These are phyloP conservation scores for Candida maesae DNA, from an alignment of 805 yeast species.

Conservation along the genomic window DNA sequence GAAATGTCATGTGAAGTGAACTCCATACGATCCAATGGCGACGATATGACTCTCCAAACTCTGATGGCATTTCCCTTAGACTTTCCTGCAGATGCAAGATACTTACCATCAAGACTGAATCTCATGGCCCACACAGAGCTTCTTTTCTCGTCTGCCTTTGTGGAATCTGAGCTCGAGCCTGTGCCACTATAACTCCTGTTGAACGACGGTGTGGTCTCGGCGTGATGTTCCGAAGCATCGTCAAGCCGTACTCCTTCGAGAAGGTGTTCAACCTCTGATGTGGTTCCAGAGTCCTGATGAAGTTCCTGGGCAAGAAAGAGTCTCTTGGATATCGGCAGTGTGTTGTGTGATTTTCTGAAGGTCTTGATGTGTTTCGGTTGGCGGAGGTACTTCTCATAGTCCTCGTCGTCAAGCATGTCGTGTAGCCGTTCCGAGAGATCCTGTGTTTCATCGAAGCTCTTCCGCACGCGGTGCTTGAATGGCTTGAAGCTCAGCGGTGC, in stretches of 20 bases:
- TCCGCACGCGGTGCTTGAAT: not conserved
- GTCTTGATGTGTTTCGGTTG: slow-evolving; percentile 55
- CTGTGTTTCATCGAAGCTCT: slow-evolving; percentile 4
- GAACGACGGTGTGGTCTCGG: not conserved
- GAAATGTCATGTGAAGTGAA: not conserved
- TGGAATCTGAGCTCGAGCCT: not conserved
- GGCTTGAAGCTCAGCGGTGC: slow-evolving; percentile 18
- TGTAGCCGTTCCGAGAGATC: slow-evolving; percentile 7
- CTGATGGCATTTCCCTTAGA: slow-evolving; percentile 63
- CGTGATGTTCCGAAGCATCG: not conserved
- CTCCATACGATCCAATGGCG: slow-evolving; percentile 54
- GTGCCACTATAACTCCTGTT: not conserved
- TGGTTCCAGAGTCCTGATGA: slow-evolving; percentile 16
- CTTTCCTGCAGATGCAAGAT: slow-evolving; percentile 69
- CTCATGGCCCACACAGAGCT: slow-evolving; percentile 65
- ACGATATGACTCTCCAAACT: slow-evolving; percentile 77
- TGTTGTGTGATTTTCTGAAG: slow-evolving; percentile 41
- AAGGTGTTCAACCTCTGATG: not conserved
- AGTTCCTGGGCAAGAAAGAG: slow-evolving; percentile 67
- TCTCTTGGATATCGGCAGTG: slow-evolving; percentile 45
- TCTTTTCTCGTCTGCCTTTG: slow-evolving; percentile 25
- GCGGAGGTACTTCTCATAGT: slow-evolving; percentile 38
- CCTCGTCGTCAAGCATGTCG: slow-evolving; percentile 28
- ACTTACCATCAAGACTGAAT: slow-evolving; percentile 78
- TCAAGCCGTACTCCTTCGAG: slow-evolving; percentile 4